Percentiles rank a stretch among this genome's conserved stretches.
These are phyloP conservation scores for Funneliformis caledonium DNA, from an alignment of 371 early-diverging fungal genomes.

Conservation along the genomic window DNA sequence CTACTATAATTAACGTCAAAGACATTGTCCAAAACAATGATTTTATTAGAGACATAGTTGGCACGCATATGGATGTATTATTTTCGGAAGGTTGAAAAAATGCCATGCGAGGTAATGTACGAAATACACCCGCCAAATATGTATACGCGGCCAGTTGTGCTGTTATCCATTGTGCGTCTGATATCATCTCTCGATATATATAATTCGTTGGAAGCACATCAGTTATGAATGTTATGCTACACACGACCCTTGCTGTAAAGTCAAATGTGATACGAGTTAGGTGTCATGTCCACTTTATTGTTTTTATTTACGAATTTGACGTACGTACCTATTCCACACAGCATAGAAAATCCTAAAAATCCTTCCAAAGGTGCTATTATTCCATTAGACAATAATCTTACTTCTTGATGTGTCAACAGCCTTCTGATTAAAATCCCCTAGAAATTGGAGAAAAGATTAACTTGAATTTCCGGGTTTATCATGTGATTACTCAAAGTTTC, in stretches of 20 bases:
- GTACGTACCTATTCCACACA: not conserved
- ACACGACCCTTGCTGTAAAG: not conserved
- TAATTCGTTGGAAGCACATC: not conserved
- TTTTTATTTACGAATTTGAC: not conserved
- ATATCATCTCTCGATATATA: not conserved
- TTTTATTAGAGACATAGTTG: not conserved
- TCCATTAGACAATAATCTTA: not conserved
- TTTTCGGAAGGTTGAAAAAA: not conserved
- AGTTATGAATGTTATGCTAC: not conserved
- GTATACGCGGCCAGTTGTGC: not conserved
- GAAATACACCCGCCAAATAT: constrained; percentile 23
- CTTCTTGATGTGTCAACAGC: not conserved
- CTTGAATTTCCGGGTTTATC: not conserved
- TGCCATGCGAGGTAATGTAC: constrained; percentile 21
- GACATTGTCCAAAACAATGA: not conserved
- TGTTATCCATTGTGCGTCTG: not conserved
- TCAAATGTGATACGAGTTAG: too few relatives aligned
- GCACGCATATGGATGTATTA: not conserved
- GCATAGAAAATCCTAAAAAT: not conserved
- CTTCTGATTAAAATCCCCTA: not conserved
- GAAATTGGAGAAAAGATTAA: not conserved
- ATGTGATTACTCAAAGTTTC: not conserved
- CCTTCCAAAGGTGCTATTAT: constrained; percentile 9
- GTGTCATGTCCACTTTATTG: not conserved
- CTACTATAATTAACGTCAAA: not conserved